phyloP scores from a whole-genome alignment of 495 filamentous ascomycete genomes.

The Aeminium ludgeri region DNA sequence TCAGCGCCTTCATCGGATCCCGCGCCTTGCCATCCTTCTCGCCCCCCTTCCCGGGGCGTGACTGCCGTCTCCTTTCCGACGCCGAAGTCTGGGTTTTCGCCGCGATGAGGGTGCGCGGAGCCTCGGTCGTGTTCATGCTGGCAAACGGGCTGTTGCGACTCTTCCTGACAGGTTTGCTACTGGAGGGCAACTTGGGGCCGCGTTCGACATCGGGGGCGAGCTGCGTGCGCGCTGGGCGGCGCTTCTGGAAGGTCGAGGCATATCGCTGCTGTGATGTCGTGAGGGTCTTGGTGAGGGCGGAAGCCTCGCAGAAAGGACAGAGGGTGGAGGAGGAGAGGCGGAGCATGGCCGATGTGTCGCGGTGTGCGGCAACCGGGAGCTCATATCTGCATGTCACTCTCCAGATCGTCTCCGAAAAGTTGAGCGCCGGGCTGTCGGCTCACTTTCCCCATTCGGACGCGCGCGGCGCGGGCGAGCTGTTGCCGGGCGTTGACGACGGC shows the following conservation, averaged over 20 bases:
- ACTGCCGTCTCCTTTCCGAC: conserved; percentile 19
- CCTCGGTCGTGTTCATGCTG: conserved; percentile 60
- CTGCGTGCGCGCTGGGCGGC: conserved; percentile 53
- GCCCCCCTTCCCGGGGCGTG: conserved; percentile 23
- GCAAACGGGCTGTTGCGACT: conserved; percentile 47
- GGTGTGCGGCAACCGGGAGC: no score
- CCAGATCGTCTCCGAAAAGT: no score
- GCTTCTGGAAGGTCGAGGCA: conserved; percentile 23
- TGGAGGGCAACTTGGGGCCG: conserved; percentile 25
- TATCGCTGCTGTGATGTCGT: conserved; percentile 10
- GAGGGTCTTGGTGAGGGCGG: conserved; percentile 6
- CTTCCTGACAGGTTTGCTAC: conserved; percentile 23
- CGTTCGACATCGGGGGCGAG: conserved; percentile 51
- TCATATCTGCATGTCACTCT: no score
- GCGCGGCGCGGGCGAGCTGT: no score
- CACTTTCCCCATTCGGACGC: no score
- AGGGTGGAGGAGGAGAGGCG: conserved; percentile 8
- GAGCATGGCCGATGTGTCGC: conserved; percentile 3
- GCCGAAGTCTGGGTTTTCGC: conserved; percentile 3
- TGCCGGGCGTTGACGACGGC: no score
- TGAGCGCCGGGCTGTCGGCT: no score
- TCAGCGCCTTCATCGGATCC: conserved; percentile 61
- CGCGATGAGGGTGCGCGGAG: conserved; percentile 24
- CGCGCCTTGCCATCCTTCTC: conserved; percentile 12
- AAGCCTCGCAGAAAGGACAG: conserved; percentile 25